Conservation (phyloP, 2,329 filamentous ascomycete genomes). For the Alternaria sp. region DNA sequence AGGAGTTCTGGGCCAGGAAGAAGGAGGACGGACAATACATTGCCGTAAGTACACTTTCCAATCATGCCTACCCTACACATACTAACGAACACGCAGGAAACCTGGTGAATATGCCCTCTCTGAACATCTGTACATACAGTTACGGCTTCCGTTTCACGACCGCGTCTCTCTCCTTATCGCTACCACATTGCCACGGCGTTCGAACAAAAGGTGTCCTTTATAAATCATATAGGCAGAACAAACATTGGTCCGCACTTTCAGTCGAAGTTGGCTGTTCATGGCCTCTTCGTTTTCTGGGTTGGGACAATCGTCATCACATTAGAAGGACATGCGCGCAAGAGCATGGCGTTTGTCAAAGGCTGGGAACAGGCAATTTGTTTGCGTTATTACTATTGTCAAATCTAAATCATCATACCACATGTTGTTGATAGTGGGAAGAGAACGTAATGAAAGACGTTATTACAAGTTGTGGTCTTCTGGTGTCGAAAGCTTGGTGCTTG, state of each 20-base stretch:
- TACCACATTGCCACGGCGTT: constrained; percentile 17
- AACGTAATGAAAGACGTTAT: background rate
- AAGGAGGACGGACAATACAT: constrained; percentile 94
- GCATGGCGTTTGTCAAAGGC: constrained; percentile 9
- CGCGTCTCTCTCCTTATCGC: constrained; percentile 5
- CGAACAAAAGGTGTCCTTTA: constrained; percentile 9
- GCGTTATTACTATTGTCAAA: background rate
- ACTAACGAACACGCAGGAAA: constrained; percentile 6
- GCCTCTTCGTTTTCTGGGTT: background rate
- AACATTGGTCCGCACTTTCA: background rate
- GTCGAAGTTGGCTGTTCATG: background rate
- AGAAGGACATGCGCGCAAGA: constrained; percentile 11
- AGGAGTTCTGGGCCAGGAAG: constrained; percentile 89
- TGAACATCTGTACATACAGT: background rate
- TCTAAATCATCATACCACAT: background rate
- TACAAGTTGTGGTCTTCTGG: background rate
- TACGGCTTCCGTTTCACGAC: constrained; percentile 1
- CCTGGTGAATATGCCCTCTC: constrained; percentile 3
- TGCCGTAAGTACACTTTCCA: constrained; percentile 62
- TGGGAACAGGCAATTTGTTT: background rate
- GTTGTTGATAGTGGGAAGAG: background rate
- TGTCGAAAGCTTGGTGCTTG: background rate
- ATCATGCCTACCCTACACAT: background rate
- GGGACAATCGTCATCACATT: background rate
- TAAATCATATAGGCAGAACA: constrained; percentile 4